Percentiles rank a stretch among this genome's conserved stretches.
These are phyloP conservation scores for Circinella minor DNA, from an alignment of 371 early-diverging fungal genomes.

Conservation along the genomic window DNA sequence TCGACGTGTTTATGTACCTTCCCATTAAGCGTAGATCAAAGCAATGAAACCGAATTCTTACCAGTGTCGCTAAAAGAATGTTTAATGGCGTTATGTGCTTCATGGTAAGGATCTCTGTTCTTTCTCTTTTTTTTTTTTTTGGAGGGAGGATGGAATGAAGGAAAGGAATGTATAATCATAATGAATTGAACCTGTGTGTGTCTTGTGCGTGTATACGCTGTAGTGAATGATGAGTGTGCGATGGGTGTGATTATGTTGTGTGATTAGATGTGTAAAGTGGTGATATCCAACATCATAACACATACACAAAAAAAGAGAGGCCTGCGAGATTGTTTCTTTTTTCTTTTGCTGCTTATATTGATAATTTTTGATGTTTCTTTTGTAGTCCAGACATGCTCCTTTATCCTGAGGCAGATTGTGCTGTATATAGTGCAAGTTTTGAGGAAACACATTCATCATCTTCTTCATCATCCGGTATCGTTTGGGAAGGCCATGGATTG, in stretches of 20 bases:
- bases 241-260: no score
- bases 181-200: no score
- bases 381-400: slow-evolving; percentile 46
- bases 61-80: slow-evolving; percentile 44
- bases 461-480: slow-evolving; percentile 21
- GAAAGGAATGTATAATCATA: background rate
- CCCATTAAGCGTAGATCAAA: slow-evolving; percentile 14
- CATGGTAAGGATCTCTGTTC: slow-evolving; percentile 32
- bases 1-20: slow-evolving; percentile 48
- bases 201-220: background rate
- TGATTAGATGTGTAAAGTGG: no score
- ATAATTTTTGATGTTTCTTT: background rate
- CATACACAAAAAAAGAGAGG: background rate
- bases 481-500: slow-evolving; percentile 57
- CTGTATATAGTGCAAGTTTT: slow-evolving; percentile 49
- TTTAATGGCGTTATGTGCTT: slow-evolving; percentile 45
- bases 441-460: slow-evolving; percentile 33
- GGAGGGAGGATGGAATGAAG: background rate
- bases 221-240: background rate
- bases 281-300: no score
- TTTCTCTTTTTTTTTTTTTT: slow-evolving; percentile 1
- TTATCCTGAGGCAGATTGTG: slow-evolving; percentile 46
- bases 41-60: slow-evolving; percentile 18
- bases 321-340: slow-evolving; percentile 19
- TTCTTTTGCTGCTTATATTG: background rate